Conservation (phyloP, 2,329 filamentous ascomycete species). For the Chrysoporthe puriensis region DNA sequence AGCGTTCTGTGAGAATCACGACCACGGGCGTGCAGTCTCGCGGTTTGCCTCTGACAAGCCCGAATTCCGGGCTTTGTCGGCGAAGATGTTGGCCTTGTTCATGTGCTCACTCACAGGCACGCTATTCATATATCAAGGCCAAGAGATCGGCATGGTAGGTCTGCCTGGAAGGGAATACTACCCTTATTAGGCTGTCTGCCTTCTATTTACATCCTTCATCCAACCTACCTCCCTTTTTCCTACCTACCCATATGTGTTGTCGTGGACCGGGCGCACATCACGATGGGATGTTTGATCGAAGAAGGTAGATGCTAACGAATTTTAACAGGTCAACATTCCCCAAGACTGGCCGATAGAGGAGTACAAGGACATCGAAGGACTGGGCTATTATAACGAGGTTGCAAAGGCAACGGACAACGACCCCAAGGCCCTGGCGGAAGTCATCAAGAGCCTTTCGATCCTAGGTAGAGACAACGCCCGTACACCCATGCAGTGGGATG, state of each 20-base stretch:
- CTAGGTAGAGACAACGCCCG: constrained; percentile 68
- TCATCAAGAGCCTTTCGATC: constrained; percentile 56
- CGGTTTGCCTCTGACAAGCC: constrained; percentile 52
- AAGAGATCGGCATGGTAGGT: constrained; percentile 59
- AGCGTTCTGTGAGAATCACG: constrained; percentile 67
- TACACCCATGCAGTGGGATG: constrained; percentile 71
- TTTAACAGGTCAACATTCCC: constrained; percentile 48
- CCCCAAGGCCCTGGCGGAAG: constrained; percentile 47
- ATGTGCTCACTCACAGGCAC: constrained; percentile 54
- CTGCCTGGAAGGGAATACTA: neutral
- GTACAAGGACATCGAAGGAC: constrained; percentile 53
- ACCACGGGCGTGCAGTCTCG: constrained; percentile 60
- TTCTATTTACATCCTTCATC: neutral
- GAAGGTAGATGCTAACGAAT: constrained; percentile 20
- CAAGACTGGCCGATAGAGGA: constrained; percentile 50
- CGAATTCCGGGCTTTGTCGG: constrained; percentile 46
- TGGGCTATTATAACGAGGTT: constrained; percentile 49
- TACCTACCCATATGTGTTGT: neutral
- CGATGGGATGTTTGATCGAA: neutral
- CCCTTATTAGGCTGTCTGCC: neutral
- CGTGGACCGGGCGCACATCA: too few species aligned
- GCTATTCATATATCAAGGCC: constrained; percentile 62
- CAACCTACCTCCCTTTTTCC: neutral
- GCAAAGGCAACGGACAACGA: constrained; percentile 35
- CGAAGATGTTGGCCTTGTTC: constrained; percentile 59